Percentiles rank a stretch among this genome's conserved stretches.
These are phyloP conservation scores for Mycena galericulata DNA, from an alignment of 768 basidiomycete species.

Conservation along the genomic window DNA sequence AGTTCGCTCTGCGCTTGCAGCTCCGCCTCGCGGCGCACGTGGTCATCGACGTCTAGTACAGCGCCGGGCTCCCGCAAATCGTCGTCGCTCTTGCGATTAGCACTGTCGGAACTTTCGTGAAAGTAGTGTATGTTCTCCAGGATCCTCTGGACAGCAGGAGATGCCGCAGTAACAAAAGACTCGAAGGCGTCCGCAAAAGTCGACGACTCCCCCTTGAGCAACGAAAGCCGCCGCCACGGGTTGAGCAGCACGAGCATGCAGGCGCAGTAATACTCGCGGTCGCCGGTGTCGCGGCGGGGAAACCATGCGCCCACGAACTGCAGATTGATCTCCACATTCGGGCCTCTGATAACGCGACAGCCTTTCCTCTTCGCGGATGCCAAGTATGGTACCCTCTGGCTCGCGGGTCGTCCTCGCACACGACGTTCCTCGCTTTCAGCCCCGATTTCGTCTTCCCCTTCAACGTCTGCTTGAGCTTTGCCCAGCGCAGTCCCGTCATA, in stretches of 20 bases:
- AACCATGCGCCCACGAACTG: constrained; percentile 53
- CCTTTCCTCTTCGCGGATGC: not conserved
- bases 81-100: not conserved
- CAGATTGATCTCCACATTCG: constrained; percentile 47
- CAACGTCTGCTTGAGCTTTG: not conserved
- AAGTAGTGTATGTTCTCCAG: constrained; percentile 49
- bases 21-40: not conserved
- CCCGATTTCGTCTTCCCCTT: not conserved
- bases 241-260: constrained; percentile 50
- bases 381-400: constrained; percentile 33
- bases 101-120: constrained; percentile 42
- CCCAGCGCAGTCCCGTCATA: constrained; percentile 42
- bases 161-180: constrained; percentile 9
- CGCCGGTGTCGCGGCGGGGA: constrained; percentile 41
- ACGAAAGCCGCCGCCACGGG: constrained; percentile 52
- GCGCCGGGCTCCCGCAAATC: not conserved
- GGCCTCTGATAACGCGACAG: constrained; percentile 32
- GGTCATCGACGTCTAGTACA: constrained; percentile 2
- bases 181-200: constrained; percentile 42
- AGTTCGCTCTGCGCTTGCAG: not conserved
- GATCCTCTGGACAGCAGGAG: constrained; percentile 4
- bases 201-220: constrained; percentile 41
- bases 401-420: constrained; percentile 22
- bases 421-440: not conserved
- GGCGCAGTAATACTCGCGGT: constrained; percentile 53